Base-by-base conservation (phyloP, 192 early-diverging fungal species). In the Dissophora globulifera region DNA sequence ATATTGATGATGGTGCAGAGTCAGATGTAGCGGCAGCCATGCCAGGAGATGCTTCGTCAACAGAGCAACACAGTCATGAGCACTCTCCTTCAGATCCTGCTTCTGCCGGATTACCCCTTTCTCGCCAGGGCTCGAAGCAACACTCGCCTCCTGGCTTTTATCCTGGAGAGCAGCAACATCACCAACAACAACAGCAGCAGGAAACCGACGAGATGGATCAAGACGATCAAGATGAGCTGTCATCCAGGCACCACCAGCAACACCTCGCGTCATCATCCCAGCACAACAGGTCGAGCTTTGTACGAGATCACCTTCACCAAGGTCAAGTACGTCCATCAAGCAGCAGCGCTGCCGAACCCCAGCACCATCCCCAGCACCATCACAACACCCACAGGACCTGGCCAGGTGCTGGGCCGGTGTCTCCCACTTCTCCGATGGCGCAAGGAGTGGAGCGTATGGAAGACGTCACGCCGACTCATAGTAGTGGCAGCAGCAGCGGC, bases 361-460 rank as follows among this genome's bases (percentile, higher is more conserved):
- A 59, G 5, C 61, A 65, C 20, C 27, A 62, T 10, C 48, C 50
- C 26, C 32, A 62, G 16, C 35, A 50, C 4, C 60, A 62, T 27
- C 15, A 29, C 42, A 38, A 26, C 16, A 32, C 25, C 35, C 35
- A 38, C 35, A 6, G 35, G 6, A 38, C 35, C 13, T 38, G 35
- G 35, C 13, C 35, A 9, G 35, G 7, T 9, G 6, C 35, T 38
- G 35, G 7, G 13, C 69, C 69, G 9, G 60, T 55, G 8, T 74
- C 69, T n/a, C 69, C 69, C 2, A 74, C 69, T 13, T 74, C 69
- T 23, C 69, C 69, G 10, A 51, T 74, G 69, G 47, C 45, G 20
- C 47, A 64, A 41, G 58, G 26, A 20, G 56, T 45, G 3, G 69
- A 74, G 43, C 45, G 69, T 17, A 69, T 61, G 67, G 57, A 52